phyloP scores from a whole-genome alignment of 495 filamentous ascomycete species.

The Penicillium coprophilum region DNA sequence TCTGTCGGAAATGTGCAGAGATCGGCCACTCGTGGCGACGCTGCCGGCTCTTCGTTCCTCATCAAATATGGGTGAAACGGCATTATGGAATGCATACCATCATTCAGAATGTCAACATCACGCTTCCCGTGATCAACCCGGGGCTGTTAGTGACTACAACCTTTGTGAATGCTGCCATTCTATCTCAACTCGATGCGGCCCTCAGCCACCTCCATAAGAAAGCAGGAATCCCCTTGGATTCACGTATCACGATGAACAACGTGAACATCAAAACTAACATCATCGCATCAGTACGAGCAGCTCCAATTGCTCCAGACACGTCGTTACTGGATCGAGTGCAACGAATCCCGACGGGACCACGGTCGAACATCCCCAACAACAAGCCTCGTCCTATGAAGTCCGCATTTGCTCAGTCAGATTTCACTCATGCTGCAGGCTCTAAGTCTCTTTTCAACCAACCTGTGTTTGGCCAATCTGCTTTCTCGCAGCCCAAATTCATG shows the following conservation, averaged over 20 bases:
- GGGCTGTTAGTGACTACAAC: neutral
- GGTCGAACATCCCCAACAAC: neutral
- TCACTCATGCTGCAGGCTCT: neutral
- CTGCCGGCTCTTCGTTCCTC: neutral
- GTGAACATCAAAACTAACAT: neutral
- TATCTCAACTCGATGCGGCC: neutral
- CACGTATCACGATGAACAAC: neutral
- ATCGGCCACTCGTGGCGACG: slow-evolving; percentile 1
- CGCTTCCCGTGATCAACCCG: neutral
- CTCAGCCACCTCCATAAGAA: neutral
- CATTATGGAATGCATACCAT: neutral
- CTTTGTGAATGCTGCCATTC: neutral
- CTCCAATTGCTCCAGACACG: neutral
- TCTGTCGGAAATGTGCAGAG: neutral
- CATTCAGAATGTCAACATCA: neutral
- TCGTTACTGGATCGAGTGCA: neutral
- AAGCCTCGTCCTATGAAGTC: neutral
- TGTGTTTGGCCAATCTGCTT: neutral
- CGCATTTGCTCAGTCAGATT: neutral
- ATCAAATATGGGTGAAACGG: neutral
- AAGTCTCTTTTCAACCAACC: no score
- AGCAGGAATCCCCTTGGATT: neutral
- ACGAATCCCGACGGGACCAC: neutral
- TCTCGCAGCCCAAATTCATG: neutral
- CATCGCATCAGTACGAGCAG: rapidly evolving